Base-by-base conservation (phyloP, 1,284 basidiomycete species). In the Leccinum griseonigrum region DNA sequence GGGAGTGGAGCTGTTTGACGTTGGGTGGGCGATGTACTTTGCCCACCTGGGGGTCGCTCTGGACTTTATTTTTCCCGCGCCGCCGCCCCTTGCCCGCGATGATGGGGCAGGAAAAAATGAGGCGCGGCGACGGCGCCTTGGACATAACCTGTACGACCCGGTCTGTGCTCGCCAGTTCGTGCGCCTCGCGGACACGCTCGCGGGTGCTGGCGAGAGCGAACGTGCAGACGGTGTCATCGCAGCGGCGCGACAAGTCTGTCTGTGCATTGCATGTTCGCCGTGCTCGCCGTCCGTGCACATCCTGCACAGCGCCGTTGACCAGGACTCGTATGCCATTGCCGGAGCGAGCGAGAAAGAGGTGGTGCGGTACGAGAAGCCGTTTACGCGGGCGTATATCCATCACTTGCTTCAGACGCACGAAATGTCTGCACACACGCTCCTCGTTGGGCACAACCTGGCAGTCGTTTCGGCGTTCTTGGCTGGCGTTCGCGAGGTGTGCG, bases 371-470 rank as follows among this genome's bases (percentile, higher is more conserved):
- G 66, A 65, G 32, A 60, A 53, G 3, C 77, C 83, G 0, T 83
- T 80, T 68, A 86, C 84, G 3, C 83, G 87, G n/a, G 87, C 89
- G 2, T 94, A 94, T 67, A 58, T 92, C 34, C 91, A 94, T 70
- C 92, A 94, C 68, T 83, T 94, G 11, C 77, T 94, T 50, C 87
- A 90, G 58, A 92, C 92, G 8, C 92, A 94, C 75, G 92, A 94
- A 72, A 93, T 94, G 92, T 85, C 87, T 0, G 87, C 90, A 1
- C 89, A 93, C 67, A 71, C 90, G 4, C 73, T 93, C 36, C 81
- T 94, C 11, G 81, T 80, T 10, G 79, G 86, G 75, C 92, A 94
- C 72, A 94, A 94, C 66, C 77, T 92, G 31, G 74, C 82, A 1
- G 80, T 92, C 2, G 75, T 91, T 31, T 83, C 86, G 53, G 71